Evolutionary conservation across 306 rosid species (phyloP), one percentile per base, ranked within the genome.

Genomic region (Phaseolus lunatus): DNA sequence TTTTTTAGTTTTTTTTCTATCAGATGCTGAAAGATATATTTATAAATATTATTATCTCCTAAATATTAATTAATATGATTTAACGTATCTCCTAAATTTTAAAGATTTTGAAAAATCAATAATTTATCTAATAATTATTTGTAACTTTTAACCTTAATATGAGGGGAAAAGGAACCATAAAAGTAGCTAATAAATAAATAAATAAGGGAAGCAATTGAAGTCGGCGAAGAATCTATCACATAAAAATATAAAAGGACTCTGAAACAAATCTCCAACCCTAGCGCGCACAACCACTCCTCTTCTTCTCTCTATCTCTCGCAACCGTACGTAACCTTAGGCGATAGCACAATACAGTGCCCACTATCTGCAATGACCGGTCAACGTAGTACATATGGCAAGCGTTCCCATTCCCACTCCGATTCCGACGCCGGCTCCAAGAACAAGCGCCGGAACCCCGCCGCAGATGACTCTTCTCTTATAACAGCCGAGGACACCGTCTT

Each of bases 401-500:
- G 97, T 14, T 80, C 91, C 2, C 88, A 88, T 80, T 83, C 97
- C 3, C 92, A 90, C 50, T 85, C 89, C 3, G 96, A 90, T 22
- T 84, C 82, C 81, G 93, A 89, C 79, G 92, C 86, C 35, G 91
- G 92, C 26, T 79, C 49, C 79, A 94, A 87, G 48, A 87, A 69
- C 83, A 92, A 90, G 68, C 77, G 95, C 58, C 84, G 97, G 23
- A 90, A 86, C 81, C 84, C 91, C 11, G 90, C 89, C 49, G 62
- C 33, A 1, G 84, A 75, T 7, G 98, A 90, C 2, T 84, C 90
- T 2, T 90, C 86, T 71, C 79, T 82, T 48, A 94, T 91, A 13
- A 86, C 81, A 48, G 26, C 86, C 3, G 97, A 94, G 50, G 98
- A 94, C 78, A 90, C 97, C 15, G 96, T 92, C 12, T 94, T 84